These are phyloP conservation scores for Ceratocystis huliohia DNA, from an alignment of 2,329 filamentous ascomycete genomes.

Conservation along the genomic window DNA sequence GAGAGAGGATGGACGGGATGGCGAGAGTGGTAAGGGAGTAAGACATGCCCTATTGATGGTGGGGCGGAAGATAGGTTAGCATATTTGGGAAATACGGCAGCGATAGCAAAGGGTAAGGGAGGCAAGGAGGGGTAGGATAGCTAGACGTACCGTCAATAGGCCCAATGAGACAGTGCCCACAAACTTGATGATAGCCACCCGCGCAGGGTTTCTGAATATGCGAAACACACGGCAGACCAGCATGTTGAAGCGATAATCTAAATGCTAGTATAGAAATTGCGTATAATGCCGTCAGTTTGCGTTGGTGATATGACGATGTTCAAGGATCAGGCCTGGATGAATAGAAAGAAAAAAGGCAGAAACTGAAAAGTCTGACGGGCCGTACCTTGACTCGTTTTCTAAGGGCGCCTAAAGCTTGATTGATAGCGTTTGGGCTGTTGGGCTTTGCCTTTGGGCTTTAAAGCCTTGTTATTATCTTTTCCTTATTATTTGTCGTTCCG, in stretches of 20 bases:
- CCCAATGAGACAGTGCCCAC: constrained; percentile 83
- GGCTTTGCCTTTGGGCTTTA: neutral
- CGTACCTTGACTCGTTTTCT: neutral
- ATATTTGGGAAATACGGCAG: neutral
- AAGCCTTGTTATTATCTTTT: neutral
- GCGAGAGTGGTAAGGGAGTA: constrained; percentile 69
- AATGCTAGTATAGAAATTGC: too few species aligned
- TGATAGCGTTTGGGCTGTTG: neutral
- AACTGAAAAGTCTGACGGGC: constrained; percentile 6
- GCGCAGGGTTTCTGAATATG: constrained; percentile 48
- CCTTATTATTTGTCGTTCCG: neutral
- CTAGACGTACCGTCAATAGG: constrained; percentile 61
- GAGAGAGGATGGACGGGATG: constrained; percentile 65
- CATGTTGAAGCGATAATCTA: neutral
- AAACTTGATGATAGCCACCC: constrained; percentile 75
- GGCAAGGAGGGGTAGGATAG: neutral
- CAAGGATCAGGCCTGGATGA: neutral
- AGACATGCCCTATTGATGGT: constrained; percentile 58
- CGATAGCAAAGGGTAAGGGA: neutral
- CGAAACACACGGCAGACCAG: constrained; percentile 20
- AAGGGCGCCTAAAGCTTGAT: neutral
- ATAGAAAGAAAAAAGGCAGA: neutral
- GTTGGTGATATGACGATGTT: neutral
- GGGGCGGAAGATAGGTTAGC: neutral
- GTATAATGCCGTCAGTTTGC: too few species aligned